A percentile compares a stretch with the other conserved stretches of the same genome.
Conservation (phyloP, 768 basidiomycete species). For the Omphalotus guepiniiformis region DNA sequence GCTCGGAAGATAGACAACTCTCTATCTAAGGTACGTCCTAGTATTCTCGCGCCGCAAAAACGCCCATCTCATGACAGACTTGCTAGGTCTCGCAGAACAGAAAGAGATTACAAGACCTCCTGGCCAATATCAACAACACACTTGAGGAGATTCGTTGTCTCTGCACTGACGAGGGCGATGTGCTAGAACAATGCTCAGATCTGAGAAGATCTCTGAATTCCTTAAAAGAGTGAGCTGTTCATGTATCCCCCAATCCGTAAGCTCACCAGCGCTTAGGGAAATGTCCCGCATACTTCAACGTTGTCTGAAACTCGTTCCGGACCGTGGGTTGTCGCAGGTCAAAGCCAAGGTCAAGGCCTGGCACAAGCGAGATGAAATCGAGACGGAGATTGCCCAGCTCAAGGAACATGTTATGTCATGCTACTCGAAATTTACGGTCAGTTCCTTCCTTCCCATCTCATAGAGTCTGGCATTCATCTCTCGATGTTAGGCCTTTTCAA, state of each 20-base stretch:
- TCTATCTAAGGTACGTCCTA: too few relatives aligned
- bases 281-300: neutral
- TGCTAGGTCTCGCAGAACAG: too few relatives aligned
- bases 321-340: neutral
- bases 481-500: constrained; percentile 7
- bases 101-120: too few relatives aligned
- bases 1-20: too few relatives aligned
- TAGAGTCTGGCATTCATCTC: neutral
- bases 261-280: neutral
- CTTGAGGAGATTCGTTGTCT: too few relatives aligned
- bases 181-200: too few relatives aligned
- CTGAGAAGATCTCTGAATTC: too few relatives aligned
- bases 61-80: too few relatives aligned
- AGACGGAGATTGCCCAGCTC: constrained; percentile 3
- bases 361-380: constrained; percentile 11
- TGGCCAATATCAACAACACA: too few relatives aligned
- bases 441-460: neutral
- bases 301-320: neutral
- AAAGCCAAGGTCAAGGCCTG: constrained; percentile 8
- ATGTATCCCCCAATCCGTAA: neutral
- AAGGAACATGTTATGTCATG: constrained; percentile 12
- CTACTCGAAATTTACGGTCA: constrained; percentile 7
- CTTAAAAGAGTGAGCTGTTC: neutral
- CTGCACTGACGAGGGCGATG: too few relatives aligned
- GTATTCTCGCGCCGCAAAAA: too few relatives aligned